These are phyloP conservation scores for Phytophthora cryptogea DNA, from an alignment of 352 stramenopile genomes.

Conservation along the genomic window DNA sequence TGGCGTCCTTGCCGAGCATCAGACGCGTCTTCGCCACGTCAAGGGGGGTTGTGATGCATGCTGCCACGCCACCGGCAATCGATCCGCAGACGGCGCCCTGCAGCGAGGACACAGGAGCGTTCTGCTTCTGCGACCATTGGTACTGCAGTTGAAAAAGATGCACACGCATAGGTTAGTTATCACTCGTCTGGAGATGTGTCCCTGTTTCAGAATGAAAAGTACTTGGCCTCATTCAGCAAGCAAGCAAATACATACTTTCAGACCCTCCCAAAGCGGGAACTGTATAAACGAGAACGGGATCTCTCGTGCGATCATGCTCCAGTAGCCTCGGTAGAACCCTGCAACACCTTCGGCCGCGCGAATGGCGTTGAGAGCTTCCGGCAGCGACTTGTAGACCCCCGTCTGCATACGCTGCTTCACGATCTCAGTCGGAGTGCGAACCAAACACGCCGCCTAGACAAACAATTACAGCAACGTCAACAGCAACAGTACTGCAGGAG, in stretches of 20 bases:
- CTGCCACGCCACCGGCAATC: conserved; percentile 94
- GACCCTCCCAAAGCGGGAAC: conserved; percentile 98
- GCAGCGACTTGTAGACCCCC: conserved; percentile 80
- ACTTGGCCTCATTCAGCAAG: too few species aligned
- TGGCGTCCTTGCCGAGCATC: conserved; percentile 97
- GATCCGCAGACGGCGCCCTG: conserved; percentile 96
- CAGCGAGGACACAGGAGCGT: conserved; percentile 81
- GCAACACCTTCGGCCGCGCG: conserved; percentile 69
- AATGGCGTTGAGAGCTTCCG: conserved; percentile 78
- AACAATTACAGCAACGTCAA: conserved; percentile 8
- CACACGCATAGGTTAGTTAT: conserved; percentile 7
- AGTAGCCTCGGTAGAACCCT: conserved; percentile 97
- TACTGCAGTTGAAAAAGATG: conserved; percentile 40
- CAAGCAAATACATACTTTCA: conserved; percentile 80
- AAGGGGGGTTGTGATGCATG: conserved; percentile 98
- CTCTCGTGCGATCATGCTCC: conserved; percentile 98
- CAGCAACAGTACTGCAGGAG: background rate
- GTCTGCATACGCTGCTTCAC: conserved; percentile 99
- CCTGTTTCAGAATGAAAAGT: too few species aligned
- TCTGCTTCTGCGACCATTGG: conserved; percentile 80
- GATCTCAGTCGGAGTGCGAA: conserved; percentile 99
- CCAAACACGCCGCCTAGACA: conserved; percentile 92
- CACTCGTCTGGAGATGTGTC: background rate
- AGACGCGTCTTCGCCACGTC: conserved; percentile 99
- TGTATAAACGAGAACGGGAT: conserved; percentile 99